Evolutionary conservation across 208 protist species (phyloP), one percentile per base, ranked within the genome.

Genomic region (Blechomonas ayalai): DNA sequence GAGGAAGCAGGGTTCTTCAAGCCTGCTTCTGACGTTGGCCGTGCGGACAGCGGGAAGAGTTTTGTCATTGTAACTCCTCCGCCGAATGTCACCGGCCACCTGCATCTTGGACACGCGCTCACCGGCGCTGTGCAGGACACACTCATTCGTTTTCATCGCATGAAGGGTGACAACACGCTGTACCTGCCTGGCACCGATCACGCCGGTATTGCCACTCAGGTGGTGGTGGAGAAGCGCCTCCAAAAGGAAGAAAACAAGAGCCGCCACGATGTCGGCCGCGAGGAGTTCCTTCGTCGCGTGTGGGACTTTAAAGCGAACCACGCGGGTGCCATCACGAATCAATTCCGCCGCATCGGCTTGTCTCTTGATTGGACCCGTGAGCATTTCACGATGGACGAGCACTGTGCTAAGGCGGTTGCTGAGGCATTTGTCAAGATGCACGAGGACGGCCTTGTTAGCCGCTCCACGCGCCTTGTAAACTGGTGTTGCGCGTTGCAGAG

Each of bases 141-240:
- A n/a, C 62, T 99, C 23, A 82, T 82, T 20, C 86, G 97, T 56
- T 98, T 90, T 67, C 84, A 97, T 40, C 77, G 97, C 35, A 99
- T 99, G 97, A 74, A 69, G 23, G 98, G 98, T 42, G 76, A 98
- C 40, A 81, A 96, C 61, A 92, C 89, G 2, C 82, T 99, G 10
- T 99, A 97, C 83, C 55, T 99, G 35, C 98, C 98, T 27, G 99
- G 98, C 42, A 97, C 89, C 20, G 99, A 99, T 72, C 99, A 99
- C 79, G 99, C 99, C 23, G 99, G 97, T 59, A 99, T 99, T 69
- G 95, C 97, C 26, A 99, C 97, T 24, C 97, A 99, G 82, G 86
- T 95, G 9, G 97, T 99, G 2, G 98, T 99, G 2, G 98, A 99
- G 69, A 97, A 97, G 60, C 84, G 95, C 31, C 35, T 99, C 10